Percentiles rank a stretch among this genome's conserved stretches.
phyloP scores from a whole-genome alignment of 2,329 filamentous ascomycete species.

The Cadophora luteo-olivacea region DNA sequence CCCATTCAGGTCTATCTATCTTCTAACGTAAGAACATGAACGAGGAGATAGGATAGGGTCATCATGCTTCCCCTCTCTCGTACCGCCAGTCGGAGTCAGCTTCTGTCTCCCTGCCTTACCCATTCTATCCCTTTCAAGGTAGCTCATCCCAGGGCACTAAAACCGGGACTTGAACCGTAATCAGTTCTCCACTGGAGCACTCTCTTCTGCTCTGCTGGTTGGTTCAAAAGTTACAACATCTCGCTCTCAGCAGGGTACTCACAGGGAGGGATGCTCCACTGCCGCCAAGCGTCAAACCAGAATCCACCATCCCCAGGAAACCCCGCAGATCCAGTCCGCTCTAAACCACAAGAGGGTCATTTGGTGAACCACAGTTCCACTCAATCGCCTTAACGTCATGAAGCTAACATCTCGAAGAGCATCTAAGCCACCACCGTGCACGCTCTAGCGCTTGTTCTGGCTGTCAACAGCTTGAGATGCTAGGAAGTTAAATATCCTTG shows the following conservation, averaged over 20 bases:
- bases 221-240: neutral
- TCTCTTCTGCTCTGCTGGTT: neutral
- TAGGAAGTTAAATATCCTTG: neutral
- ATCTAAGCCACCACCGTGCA: slow-evolving; percentile 24
- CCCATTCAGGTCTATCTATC: slow-evolving; percentile 2
- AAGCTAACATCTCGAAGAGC: neutral
- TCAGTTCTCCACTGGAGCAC: neutral
- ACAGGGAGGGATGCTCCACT: neutral
- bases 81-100: slow-evolving; percentile 4
- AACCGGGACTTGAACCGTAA: slow-evolving; percentile 5
- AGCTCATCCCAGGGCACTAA: neutral
- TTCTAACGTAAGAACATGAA: slow-evolving; percentile 1
- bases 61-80: slow-evolving; percentile 5
- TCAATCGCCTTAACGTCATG: slow-evolving; percentile 15
- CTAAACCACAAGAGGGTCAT: slow-evolving; percentile 6
- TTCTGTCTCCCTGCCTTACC: neutral
- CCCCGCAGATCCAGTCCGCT: slow-evolving; percentile 1
- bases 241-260: neutral
- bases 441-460: neutral
- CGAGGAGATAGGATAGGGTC: neutral
- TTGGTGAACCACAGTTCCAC: neutral
- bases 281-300: neutral
- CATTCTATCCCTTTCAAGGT: neutral
- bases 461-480: slow-evolving; percentile 11
- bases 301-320: slow-evolving; percentile 10